phyloP scores from a whole-genome alignment of 805 yeast genomes.

The Helenozyma rhizophorensis region DNA sequence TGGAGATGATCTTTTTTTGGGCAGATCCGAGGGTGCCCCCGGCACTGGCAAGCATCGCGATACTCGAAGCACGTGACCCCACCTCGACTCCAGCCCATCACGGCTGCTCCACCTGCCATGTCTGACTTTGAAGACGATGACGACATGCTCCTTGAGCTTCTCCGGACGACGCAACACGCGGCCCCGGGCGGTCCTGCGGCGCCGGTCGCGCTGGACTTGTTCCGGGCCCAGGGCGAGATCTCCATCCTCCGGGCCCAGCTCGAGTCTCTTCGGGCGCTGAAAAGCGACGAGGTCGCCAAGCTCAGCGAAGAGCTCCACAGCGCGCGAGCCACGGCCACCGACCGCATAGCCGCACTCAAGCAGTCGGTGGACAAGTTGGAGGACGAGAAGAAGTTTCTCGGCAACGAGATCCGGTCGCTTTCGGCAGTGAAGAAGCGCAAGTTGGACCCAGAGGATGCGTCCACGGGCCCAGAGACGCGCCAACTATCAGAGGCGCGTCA shows the following conservation, averaged over 20 bases:
- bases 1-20: not conserved
- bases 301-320: constrained; percentile 17
- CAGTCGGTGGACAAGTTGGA: constrained; percentile 33
- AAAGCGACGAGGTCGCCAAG: constrained; percentile 31
- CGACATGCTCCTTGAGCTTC: constrained; percentile 48
- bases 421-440: constrained; percentile 19
- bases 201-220: constrained; percentile 30
- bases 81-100: too few relatives aligned
- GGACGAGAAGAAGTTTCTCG: constrained; percentile 40
- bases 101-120: not conserved
- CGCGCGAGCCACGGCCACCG: constrained; percentile 21
- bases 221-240: constrained; percentile 71
- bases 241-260: constrained; percentile 70
- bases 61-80: too few relatives aligned
- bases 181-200: constrained; percentile 1
- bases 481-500: too few relatives aligned
- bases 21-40: too few relatives aligned
- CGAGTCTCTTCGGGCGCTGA: constrained; percentile 39
- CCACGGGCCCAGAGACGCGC: too few relatives aligned
- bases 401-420: constrained; percentile 31
- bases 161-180: constrained; percentile 29
- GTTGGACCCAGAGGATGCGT: not conserved
- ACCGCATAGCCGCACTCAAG: constrained; percentile 27
- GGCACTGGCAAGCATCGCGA: too few relatives aligned
- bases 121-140: constrained; percentile 36